These are phyloP conservation scores for Rubus parviflorus DNA, from an alignment of 306 rosid genomes.

Conservation along the genomic window DNA sequence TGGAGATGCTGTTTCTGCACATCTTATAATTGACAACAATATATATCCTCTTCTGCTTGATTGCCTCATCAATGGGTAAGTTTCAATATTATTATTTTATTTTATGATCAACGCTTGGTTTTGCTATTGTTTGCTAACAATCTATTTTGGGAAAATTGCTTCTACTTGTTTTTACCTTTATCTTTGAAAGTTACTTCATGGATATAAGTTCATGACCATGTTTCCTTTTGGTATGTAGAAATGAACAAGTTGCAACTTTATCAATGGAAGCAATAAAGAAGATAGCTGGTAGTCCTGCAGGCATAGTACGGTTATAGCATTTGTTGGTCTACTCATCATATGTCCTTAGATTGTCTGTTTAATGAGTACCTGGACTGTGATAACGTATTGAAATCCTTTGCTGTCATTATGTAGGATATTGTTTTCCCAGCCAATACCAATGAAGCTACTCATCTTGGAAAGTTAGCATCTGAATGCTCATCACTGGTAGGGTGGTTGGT, in stretches of 20 bases:
- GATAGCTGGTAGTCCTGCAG: constrained; percentile 66
- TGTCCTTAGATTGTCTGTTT: constrained; percentile 19
- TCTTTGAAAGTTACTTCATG: neutral
- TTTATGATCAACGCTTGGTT: neutral
- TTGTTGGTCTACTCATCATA: constrained; percentile 13
- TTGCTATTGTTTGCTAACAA: neutral
- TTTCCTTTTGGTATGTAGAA: constrained; percentile 39
- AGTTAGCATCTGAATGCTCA: constrained; percentile 55
- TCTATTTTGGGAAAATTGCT: neutral
- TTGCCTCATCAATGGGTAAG: constrained; percentile 81
- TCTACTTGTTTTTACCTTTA: neutral
- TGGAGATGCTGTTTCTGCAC: constrained; percentile 36
- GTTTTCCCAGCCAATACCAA: constrained; percentile 61
- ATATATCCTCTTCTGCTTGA: constrained; percentile 80
- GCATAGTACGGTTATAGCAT: constrained; percentile 56
- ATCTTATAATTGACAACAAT: constrained; percentile 51
- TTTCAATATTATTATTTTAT: neutral
- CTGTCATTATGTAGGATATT: constrained; percentile 53
- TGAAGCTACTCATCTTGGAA: constrained; percentile 63
- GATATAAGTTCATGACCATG: neutral
- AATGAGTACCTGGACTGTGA: constrained; percentile 3
- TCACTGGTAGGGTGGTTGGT: constrained; percentile 64
- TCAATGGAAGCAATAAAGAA: constrained; percentile 67
- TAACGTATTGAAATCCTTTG: constrained; percentile 8
- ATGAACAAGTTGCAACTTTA: constrained; percentile 70